Evolutionary conservation across 2,329 filamentous ascomycete genomes (phyloP), one percentile per base, ranked within the genome.

Genomic region (Metarhizium anisopliae): DNA sequence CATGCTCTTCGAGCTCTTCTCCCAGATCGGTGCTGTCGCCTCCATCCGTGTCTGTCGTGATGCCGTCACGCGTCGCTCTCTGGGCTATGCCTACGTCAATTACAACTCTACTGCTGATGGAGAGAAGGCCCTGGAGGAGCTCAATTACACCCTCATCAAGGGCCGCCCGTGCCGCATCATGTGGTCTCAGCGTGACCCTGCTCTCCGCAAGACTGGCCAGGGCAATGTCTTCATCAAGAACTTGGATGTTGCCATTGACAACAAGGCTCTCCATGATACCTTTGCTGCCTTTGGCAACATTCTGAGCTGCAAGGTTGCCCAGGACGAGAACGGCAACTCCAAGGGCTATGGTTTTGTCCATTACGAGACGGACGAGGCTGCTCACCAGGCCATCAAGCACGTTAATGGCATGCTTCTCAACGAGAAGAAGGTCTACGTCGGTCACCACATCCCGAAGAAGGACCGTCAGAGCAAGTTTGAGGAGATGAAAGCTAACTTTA

Each of bases 221-320:
- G 94, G 94, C 74, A 99, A 99, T 72, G 93, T 99, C 67, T 99
- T 99, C 84, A 99, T 99, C 85, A 99, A 99, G 87, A 99, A 99
- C 80, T 82, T 99, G 63, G 94, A 99, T 74, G 87, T 87, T 64
- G 94, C 94, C 67, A 99, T 99, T 68, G 94, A 99, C 79, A 99
- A 99, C 87, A 99, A 99, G 85, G 94, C 94, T 72, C 89, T 99
- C 57, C 94, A 99, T 80, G 94, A 99, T 76, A 99, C 94, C 68
- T 99, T 99, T 72, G 89, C 93, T 65, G 93, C 94, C 67, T 99
- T 99, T 68, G 94, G 94, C 70, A 97, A 97, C 84, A 99, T 99
- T 68, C 82, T 99, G 64, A 95, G 89, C 80, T 99, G 94, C 89
- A 99, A 99, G 82, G 94, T 99, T 66, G 94, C 94, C 58, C 91